phyloP scores from a whole-genome alignment of 2,329 filamentous ascomycete genomes.

The Sporothrix pseudoabietina region DNA sequence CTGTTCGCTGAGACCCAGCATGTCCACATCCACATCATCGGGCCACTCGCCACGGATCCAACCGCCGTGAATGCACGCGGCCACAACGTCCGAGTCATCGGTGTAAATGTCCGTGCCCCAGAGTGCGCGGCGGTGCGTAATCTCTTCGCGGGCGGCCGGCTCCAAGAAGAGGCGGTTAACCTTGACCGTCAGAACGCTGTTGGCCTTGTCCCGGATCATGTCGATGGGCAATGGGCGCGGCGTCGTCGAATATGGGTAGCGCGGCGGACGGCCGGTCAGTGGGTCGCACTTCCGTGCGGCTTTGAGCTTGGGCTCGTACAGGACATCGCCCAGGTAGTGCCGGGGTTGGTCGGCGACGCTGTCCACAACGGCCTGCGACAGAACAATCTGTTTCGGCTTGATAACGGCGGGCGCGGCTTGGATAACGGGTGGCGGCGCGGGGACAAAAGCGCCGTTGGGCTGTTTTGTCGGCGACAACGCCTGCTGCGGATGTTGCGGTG shows the following conservation, averaged over 20 bases:
- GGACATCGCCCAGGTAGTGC: conserved; percentile 78
- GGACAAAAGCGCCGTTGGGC: neutral
- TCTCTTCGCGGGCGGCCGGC: conserved; percentile 72
- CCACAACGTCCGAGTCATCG: conserved; percentile 91
- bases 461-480: neutral
- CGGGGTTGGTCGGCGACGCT: conserved; percentile 71
- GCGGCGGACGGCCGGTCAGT: conserved; percentile 52
- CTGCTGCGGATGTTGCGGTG: conserved; percentile 29
- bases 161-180: conserved; percentile 79
- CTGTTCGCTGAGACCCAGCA: conserved; percentile 61
- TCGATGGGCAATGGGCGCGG: conserved; percentile 77
- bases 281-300: conserved; percentile 53
- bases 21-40: conserved; percentile 69
- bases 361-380: conserved; percentile 70
- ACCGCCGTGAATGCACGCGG: conserved; percentile 88
- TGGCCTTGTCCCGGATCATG: conserved; percentile 71
- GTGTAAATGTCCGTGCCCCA: conserved; percentile 97
- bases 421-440: neutral
- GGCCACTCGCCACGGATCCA: conserved; percentile 90
- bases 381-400: conserved; percentile 67
- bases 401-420: conserved; percentile 9
- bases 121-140: conserved; percentile 75
- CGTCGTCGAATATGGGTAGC: conserved; percentile 48
- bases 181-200: conserved; percentile 87
- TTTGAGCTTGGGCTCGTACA: conserved; percentile 73